These are phyloP conservation scores for Pseudohalonectria lignicola DNA, from an alignment of 2,329 filamentous ascomycete genomes.

Conservation along the genomic window DNA sequence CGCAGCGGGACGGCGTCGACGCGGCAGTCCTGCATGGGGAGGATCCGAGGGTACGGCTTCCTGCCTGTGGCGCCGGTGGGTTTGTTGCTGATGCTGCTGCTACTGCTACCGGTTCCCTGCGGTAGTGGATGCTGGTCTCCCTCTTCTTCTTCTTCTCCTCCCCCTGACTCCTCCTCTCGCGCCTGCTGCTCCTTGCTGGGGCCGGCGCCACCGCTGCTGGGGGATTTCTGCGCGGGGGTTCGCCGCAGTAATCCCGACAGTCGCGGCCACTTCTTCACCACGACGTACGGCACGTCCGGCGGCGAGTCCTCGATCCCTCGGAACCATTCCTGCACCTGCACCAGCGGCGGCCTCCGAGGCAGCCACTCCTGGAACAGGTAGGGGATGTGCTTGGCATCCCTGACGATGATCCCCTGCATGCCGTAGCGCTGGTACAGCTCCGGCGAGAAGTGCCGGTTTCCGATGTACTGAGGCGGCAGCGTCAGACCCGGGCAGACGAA, in stretches of 20 bases:
- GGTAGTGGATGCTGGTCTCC: too few relatives aligned
- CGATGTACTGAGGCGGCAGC: slow-evolving; percentile 20
- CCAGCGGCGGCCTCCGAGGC: slow-evolving; percentile 27
- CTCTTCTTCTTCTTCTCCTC: too few relatives aligned
- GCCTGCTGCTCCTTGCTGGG: neutral
- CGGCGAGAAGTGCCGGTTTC: slow-evolving; percentile 14
- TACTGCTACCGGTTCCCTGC: too few relatives aligned
- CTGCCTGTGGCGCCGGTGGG: slow-evolving; percentile 13
- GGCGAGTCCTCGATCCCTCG: slow-evolving; percentile 25
- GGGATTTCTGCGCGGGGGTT: too few relatives aligned
- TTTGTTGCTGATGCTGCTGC: neutral
- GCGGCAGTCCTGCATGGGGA: slow-evolving; percentile 35
- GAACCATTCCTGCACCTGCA: slow-evolving; percentile 21
- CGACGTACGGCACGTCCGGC: slow-evolving; percentile 35
- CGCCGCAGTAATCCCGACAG: too few relatives aligned
- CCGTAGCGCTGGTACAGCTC: slow-evolving; percentile 9
- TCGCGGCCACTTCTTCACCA: slow-evolving; percentile 36
- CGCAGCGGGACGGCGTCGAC: slow-evolving; percentile 33
- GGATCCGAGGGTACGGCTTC: slow-evolving; percentile 30
- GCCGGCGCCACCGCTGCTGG: too few relatives aligned
- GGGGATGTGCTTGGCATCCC: slow-evolving; percentile 23
- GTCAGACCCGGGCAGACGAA: slow-evolving; percentile 17
- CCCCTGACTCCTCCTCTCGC: slow-evolving; percentile 7
- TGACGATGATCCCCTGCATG: slow-evolving; percentile 22
- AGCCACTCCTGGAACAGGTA: slow-evolving; percentile 30